Percentiles rank a stretch among this genome's conserved stretches.
phyloP scores from a whole-genome alignment of 2,329 filamentous ascomycete genomes.

The Diaporthe velutina region DNA sequence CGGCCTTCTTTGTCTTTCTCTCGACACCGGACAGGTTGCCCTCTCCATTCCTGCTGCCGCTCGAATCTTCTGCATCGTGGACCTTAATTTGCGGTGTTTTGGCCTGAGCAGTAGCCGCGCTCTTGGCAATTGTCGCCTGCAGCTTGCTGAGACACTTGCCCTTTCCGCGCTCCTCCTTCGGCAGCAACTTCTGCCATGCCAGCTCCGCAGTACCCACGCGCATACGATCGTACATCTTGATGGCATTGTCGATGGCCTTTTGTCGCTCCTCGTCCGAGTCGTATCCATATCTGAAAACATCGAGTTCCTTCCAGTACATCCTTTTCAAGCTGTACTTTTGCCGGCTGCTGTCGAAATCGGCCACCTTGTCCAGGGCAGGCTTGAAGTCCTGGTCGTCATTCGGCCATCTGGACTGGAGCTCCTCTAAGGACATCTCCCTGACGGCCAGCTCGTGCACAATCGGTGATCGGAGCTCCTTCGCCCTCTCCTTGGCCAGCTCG shows the following conservation, averaged over 20 bases:
- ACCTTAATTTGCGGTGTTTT: slow-evolving; percentile 65
- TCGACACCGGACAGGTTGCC: slow-evolving; percentile 52
- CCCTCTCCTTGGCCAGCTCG: slow-evolving; percentile 65
- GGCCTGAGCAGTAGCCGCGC: slow-evolving; percentile 54
- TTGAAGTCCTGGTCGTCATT: slow-evolving; percentile 67
- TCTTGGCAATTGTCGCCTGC: slow-evolving; percentile 69
- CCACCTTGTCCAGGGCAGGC: slow-evolving; percentile 69
- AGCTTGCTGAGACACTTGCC: slow-evolving; percentile 73
- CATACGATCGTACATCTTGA: slow-evolving; percentile 70
- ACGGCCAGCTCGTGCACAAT: slow-evolving; percentile 74
- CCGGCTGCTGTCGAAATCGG: slow-evolving; percentile 60
- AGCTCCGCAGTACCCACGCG: slow-evolving; percentile 67
- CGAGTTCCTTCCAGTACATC: slow-evolving; percentile 72
- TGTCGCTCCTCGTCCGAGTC: slow-evolving; percentile 66
- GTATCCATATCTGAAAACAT: slow-evolving; percentile 74
- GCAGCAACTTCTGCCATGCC: slow-evolving; percentile 73
- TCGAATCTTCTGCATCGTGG: slow-evolving; percentile 64
- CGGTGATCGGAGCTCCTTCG: slow-evolving; percentile 56
- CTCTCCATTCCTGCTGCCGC: slow-evolving; percentile 56
- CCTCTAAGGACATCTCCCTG: slow-evolving; percentile 62
- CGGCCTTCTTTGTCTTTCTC: slow-evolving; percentile 48
- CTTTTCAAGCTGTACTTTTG: slow-evolving; percentile 70
- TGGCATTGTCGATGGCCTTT: slow-evolving; percentile 71
- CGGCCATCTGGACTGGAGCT: slow-evolving; percentile 64
- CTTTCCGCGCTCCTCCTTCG: slow-evolving; percentile 68